Evolutionary conservation across 257 asterid species (phyloP).

Genomic region (Fraxinus americana): DNA sequence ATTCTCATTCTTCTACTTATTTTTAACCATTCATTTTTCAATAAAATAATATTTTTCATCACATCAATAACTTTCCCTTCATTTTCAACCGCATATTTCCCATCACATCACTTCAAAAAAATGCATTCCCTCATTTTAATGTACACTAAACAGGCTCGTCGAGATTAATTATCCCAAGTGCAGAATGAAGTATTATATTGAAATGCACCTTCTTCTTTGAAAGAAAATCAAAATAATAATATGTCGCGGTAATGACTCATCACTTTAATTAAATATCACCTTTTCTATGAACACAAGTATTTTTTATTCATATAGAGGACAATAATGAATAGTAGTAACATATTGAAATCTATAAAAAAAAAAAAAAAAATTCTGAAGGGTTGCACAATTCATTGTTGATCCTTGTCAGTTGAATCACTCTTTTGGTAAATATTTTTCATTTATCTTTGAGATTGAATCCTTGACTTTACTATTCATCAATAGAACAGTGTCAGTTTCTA

Average conservation of each 20-base stretch:
- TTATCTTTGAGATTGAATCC: not conserved
- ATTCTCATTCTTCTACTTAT: too few species aligned
- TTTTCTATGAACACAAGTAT: not conserved
- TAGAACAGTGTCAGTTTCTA: not conserved
- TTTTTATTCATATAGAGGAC: not conserved
- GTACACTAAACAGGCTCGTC: too few species aligned
- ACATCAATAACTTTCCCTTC: too few species aligned
- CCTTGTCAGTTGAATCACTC: not conserved
- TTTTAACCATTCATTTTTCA: too few species aligned
- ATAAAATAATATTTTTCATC: too few species aligned
- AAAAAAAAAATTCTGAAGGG: not conserved
- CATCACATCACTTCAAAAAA: too few species aligned
- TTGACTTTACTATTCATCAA: constrained; percentile 5
- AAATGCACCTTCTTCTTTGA: not conserved
- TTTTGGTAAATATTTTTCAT: not conserved
- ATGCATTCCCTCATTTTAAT: too few species aligned
- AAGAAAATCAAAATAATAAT: not conserved
- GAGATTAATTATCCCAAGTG: not conserved
- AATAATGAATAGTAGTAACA: not conserved
- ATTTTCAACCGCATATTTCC: too few species aligned
- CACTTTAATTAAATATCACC: not conserved
- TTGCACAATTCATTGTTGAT: not conserved
- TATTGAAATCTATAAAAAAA: not conserved
- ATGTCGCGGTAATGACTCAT: not conserved
- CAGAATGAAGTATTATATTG: not conserved